Evolutionary conservation across 805 yeast species (phyloP), one percentile per base, ranked within the genome.

Genomic region (Saturnispora sanitii): DNA sequence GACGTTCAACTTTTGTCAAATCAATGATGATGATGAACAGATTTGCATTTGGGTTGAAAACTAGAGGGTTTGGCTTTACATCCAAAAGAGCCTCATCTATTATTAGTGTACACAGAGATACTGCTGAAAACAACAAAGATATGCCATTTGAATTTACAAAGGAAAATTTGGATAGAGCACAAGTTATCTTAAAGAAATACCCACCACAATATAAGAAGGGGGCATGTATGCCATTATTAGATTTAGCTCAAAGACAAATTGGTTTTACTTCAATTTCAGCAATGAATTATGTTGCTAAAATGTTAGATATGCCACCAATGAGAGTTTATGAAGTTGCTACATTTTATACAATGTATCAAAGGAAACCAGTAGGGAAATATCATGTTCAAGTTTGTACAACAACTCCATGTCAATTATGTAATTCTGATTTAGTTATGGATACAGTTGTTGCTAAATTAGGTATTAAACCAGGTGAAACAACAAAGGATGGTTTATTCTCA

Each of bases 241-340:
- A 83, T 57, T 67, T 84, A 48, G 95, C 92, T 31, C 95, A 84
- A 65, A 81, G 94, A 54, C 94, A 84, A 62, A 69, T 70, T 42
- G 95, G 95, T 1, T 84, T 79, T 68, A 81, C 92, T 33, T 82
- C 94, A 31, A 81, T 84, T 51, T 70, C 85, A 26, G 92, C 83
- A 48, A 84, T 84, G 95, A 83, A 84, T 67, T 81, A 85, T 58
- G 94, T 84, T 38, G 95, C 94, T 40, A 76, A 79, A 61, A 54
- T 80, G 55, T 70, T 83, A 53, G 90, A 82, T 54, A 81, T 85
- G 79, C 95, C 95, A 23, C 94, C 94, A 45, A 84, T 84, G 95
- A 75, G 95, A 65, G 95, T 84, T 23, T 84, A 84, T 61, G 94
- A 84, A 61, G 95, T 84, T 48, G 95, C 95, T 25, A 82, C 94